Percentiles rank a stretch among this genome's conserved stretches.
Evolutionary conservation across 495 filamentous ascomycete species (phyloP).

Genomic region (Neurospora tetraspora): DNA sequence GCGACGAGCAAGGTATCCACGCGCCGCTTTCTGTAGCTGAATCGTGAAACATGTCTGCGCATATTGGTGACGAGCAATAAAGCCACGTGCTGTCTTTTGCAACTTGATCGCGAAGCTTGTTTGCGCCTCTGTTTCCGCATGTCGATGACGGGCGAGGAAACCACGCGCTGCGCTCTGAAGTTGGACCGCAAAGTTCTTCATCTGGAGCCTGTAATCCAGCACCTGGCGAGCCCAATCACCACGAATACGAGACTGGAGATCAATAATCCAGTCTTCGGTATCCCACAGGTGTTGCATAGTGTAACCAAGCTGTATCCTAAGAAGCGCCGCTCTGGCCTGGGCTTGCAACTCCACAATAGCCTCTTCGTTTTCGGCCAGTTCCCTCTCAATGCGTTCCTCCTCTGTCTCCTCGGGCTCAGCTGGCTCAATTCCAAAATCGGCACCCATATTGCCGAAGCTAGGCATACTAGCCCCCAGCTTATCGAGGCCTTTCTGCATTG

Average conservation of each 20-base stretch:
- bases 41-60: slow-evolving; percentile 48
- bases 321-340: slow-evolving; percentile 71
- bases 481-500: slow-evolving; percentile 92
- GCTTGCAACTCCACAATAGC: slow-evolving; percentile 72
- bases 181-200: slow-evolving; percentile 62
- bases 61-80: slow-evolving; percentile 58
- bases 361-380: slow-evolving; percentile 64
- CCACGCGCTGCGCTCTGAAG: slow-evolving; percentile 75
- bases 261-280: slow-evolving; percentile 62
- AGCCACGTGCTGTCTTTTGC: slow-evolving; percentile 73
- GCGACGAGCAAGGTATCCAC: slow-evolving; percentile 69
- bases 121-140: slow-evolving; percentile 47
- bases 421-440: slow-evolving; percentile 75
- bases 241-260: slow-evolving; percentile 75
- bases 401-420: slow-evolving; percentile 71
- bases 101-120: slow-evolving; percentile 57
- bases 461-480: slow-evolving; percentile 92
- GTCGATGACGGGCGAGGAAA: slow-evolving; percentile 60
- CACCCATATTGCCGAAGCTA: slow-evolving; percentile 93
- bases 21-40: slow-evolving; percentile 63
- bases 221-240: slow-evolving; percentile 64
- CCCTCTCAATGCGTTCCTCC: slow-evolving; percentile 78
- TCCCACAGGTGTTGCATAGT: slow-evolving; percentile 91
- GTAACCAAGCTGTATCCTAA: slow-evolving; percentile 67
- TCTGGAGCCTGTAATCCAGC: slow-evolving; percentile 64